Conservation (phyloP, 331 rosid species). For the Malus hybrid region DNA sequence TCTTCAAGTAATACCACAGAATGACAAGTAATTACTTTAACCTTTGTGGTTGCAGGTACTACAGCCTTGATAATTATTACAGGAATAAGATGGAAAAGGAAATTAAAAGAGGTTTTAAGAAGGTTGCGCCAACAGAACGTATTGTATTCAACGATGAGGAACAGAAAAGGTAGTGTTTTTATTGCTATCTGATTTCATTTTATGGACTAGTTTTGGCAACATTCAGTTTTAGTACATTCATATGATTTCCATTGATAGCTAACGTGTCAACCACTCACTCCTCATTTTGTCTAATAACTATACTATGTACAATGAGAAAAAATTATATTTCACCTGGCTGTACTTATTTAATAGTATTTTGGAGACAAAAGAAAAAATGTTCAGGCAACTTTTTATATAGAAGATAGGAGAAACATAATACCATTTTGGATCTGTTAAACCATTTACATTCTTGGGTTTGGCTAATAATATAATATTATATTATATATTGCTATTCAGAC, state of each 20-base stretch:
- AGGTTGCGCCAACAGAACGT: slow-evolving; percentile 49
- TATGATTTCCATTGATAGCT: not conserved
- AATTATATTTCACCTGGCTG: not conserved
- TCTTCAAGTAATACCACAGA: slow-evolving; percentile 2
- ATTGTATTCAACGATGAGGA: slow-evolving; percentile 90
- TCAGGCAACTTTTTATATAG: too few species aligned
- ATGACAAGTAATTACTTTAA: not conserved
- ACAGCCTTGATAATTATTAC: slow-evolving; percentile 78
- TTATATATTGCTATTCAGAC: slow-evolving; percentile 29
- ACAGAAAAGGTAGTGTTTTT: slow-evolving; percentile 57
- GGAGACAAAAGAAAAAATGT: not conserved
- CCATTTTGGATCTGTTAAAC: not conserved
- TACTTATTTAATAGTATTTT: not conserved
- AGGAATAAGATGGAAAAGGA: slow-evolving; percentile 62
- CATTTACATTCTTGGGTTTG: not conserved
- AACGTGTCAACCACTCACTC: not conserved
- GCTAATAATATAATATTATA: not conserved
- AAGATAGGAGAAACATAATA: not conserved
- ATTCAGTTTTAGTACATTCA: not conserved
- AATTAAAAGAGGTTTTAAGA: slow-evolving; percentile 54
- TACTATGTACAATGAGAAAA: not conserved
- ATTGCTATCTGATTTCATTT: not conserved
- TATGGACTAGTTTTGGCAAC: not conserved
- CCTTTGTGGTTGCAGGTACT: slow-evolving; percentile 57
- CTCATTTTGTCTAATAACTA: not conserved